Conservation (phyloP, 345 rosid genomes). For the Corymbia maculata region DNA sequence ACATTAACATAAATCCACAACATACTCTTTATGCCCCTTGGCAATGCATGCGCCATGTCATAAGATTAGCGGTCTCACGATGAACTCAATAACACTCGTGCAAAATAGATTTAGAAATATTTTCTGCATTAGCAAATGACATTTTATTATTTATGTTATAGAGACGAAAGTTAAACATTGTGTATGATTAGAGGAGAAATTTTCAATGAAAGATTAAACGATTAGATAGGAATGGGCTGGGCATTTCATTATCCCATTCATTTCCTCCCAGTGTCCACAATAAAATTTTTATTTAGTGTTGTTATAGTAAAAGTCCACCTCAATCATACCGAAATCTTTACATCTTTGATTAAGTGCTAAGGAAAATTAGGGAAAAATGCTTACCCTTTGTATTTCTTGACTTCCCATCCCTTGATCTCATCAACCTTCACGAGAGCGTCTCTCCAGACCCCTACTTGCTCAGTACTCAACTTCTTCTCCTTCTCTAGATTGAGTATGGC, state of each 20-base stretch:
- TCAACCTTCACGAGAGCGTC: accelerated
- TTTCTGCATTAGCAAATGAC: neutral
- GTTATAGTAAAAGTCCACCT: neutral
- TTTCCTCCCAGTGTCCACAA: neutral
- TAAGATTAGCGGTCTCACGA: no score
- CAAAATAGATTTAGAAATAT: neutral
- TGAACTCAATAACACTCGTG: neutral
- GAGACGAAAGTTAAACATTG: no score
- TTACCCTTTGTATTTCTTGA: neutral
- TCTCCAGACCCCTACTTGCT: neutral
- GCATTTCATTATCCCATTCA: neutral
- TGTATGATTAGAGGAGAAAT: no score
- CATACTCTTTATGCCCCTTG: neutral
- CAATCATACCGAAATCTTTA: neutral
- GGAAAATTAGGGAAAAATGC: neutral
- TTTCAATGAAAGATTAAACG: no score
- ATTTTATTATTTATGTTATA: no score
- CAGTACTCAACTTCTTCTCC: neutral
- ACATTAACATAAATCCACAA: neutral
- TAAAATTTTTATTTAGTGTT: no score
- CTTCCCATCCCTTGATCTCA: neutral
- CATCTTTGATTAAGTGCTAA: no score
- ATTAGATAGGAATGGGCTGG: neutral
- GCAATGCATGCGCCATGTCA: no score
- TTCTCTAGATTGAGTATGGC: accelerated